These are phyloP conservation scores for Oryza brachyantha DNA, from an alignment of 176 grass and related monocot genomes.

Conservation along the genomic window DNA sequence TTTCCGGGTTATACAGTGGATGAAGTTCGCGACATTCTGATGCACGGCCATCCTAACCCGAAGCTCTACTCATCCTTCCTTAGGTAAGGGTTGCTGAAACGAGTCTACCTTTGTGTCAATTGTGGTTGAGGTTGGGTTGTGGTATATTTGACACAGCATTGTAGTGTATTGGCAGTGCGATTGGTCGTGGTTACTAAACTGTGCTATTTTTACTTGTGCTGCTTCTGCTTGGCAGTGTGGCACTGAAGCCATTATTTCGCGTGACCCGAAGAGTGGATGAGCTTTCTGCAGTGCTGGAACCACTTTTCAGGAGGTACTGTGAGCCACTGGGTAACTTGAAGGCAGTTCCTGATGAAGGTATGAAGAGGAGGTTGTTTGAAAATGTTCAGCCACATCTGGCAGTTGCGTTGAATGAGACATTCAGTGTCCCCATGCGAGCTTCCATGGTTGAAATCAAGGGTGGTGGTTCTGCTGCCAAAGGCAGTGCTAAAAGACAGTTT, in stretches of 20 bases:
- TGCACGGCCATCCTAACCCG: slow-evolving; percentile 59
- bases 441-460: slow-evolving; percentile 35
- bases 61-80: slow-evolving; percentile 76
- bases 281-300: slow-evolving; percentile 50
- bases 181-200: background rate
- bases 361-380: slow-evolving; percentile 76
- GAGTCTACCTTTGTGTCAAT: slow-evolving; percentile 7
- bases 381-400: slow-evolving; percentile 72
- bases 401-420: slow-evolving; percentile 73
- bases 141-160: background rate
- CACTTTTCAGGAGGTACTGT: slow-evolving; percentile 84
- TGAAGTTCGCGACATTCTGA: slow-evolving; percentile 60
- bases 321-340: slow-evolving; percentile 67
- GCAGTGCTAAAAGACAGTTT: slow-evolving; percentile 41
- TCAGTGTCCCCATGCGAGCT: slow-evolving; percentile 55
- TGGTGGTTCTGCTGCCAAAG: slow-evolving; percentile 34
- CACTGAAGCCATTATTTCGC: slow-evolving; percentile 68
- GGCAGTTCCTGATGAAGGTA: slow-evolving; percentile 54
- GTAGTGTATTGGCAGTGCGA: background rate
- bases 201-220: slow-evolving; percentile 4
- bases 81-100: slow-evolving; percentile 37
- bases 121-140: background rate
- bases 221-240: slow-evolving; percentile 44
- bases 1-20: slow-evolving; percentile 86
- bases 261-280: slow-evolving; percentile 80